A percentile compares a stretch with the other conserved stretches of the same genome.
Conservation (phyloP, 306 rosid species). For the Cyclanthera cordifolia region DNA sequence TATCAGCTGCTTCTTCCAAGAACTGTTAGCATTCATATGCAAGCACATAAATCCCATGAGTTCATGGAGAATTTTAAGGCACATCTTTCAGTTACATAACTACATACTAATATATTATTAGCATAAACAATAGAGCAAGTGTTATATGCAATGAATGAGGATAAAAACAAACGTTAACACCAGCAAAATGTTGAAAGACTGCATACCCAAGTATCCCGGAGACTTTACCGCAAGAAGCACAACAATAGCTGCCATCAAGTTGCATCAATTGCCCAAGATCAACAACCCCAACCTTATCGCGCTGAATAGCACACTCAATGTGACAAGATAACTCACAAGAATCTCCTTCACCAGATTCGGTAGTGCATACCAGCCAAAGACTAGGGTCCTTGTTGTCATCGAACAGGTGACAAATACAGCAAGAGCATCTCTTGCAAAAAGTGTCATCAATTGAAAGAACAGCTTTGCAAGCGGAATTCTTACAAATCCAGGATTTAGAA, state of each 20-base stretch:
- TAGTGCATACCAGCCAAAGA: constrained; percentile 91
- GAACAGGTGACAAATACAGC: constrained; percentile 90
- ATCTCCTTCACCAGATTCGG: constrained; percentile 65
- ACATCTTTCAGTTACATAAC: background rate
- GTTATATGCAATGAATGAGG: background rate
- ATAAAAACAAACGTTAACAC: background rate
- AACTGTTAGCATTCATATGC: constrained; percentile 37
- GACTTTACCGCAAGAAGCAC: constrained; percentile 98
- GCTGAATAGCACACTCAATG: constrained; percentile 89
- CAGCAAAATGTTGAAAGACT: constrained; percentile 17
- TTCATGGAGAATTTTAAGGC: background rate
- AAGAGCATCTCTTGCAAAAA: constrained; percentile 96
- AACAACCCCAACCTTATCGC: constrained; percentile 85
- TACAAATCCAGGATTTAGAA: constrained; percentile 79
- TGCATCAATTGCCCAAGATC: constrained; percentile 98
- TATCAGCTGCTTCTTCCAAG: constrained; percentile 89
- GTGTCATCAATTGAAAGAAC: constrained; percentile 79
- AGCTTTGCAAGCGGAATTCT: constrained; percentile 94
- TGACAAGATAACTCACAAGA: constrained; percentile 95
- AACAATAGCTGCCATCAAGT: constrained; percentile 95
- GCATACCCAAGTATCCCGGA: constrained; percentile 92
- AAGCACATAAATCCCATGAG: constrained; percentile 20
- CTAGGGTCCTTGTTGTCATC: constrained; percentile 99
- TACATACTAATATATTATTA: background rate
- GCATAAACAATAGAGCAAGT: background rate